Evolutionary conservation across 768 basidiomycete genomes (phyloP).

Genomic region (Lactifluus volemus): DNA sequence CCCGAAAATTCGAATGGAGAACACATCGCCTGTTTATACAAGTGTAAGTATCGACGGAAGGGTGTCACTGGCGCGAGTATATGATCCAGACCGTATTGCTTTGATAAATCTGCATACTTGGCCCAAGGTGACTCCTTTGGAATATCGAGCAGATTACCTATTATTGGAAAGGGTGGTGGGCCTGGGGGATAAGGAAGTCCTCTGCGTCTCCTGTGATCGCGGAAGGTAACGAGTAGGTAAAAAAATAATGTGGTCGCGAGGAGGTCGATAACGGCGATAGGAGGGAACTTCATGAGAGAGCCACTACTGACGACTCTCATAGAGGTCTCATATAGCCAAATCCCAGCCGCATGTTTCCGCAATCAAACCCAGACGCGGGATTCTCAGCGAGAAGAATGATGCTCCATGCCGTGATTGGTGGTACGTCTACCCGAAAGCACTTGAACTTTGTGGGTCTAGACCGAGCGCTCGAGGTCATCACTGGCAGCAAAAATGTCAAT

Average conservation of each 20-base stretch:
- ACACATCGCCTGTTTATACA: neutral
- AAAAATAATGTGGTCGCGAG: neutral
- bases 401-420: too few species aligned
- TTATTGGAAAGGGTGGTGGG: neutral
- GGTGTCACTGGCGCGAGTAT: neutral
- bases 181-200: neutral
- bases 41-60: neutral
- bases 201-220: neutral
- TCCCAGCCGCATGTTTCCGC: too few species aligned
- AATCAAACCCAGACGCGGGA: too few species aligned
- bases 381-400: too few species aligned
- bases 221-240: neutral
- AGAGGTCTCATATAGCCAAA: too few species aligned
- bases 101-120: neutral
- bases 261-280: neutral
- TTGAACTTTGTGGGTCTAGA: too few species aligned
- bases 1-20: constrained; percentile 30
- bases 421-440: too few species aligned
- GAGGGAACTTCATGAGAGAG: neutral
- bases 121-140: neutral
- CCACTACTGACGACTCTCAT: too few species aligned
- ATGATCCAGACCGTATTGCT: neutral
- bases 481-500: too few species aligned
- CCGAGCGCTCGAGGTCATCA: too few species aligned
- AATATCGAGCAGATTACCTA: neutral